Evolutionary conservation across 2,329 filamentous ascomycete genomes (phyloP), one percentile per base, ranked within the genome.

Genomic region (Esteya vermicola): DNA sequence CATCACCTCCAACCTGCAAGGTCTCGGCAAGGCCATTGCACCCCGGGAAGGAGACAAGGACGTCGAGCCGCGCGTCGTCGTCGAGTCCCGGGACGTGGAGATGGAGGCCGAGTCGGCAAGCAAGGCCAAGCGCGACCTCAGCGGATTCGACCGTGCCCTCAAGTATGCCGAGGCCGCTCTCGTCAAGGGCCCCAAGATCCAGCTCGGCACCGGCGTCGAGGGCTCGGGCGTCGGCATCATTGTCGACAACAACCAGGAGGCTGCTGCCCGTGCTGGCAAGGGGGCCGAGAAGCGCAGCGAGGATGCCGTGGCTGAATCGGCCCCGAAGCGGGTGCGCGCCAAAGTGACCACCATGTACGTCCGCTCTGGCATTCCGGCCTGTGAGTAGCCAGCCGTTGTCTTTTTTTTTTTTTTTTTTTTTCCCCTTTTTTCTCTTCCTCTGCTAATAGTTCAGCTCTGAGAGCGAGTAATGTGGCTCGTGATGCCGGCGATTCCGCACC

Each of bases 321-420:
- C 43, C 6, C 38, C 54, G 28, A 56, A 57, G n/a, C 54, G 53
- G 40, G 57, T 56, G 33, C 58, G 59, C 34, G 56, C 60, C 40
- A 64, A 61, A 52, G 60, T 65, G 42, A 65, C 63, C 35, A 64
- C 61, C 45, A 65, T 65, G 62, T 65, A 62, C 43, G 56, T 65
- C 41, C 58, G 60, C 50, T 59, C 61, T 32, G 63, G 62, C 40
- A 52, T 65, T 40, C 61, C 61, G 25, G 53, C 53, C 31, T 55
- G 62, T 65, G 52, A 63, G 61, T 58, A n/a, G 6, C 5, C 5
- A 10, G 19, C 10, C 16, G 30, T 19, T 16, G n/a, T n/a, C n/a
- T n/a, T n/a, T n/a, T n/a, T n/a, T n/a, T n/a, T n/a, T n/a, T n/a
- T n/a, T n/a, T n/a, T n/a, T n/a, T n/a, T n/a, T n/a, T n/a, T n/a